phyloP scores from a whole-genome alignment of 75 land plant genomes.

The Adiantum capillusveneris region DNA sequence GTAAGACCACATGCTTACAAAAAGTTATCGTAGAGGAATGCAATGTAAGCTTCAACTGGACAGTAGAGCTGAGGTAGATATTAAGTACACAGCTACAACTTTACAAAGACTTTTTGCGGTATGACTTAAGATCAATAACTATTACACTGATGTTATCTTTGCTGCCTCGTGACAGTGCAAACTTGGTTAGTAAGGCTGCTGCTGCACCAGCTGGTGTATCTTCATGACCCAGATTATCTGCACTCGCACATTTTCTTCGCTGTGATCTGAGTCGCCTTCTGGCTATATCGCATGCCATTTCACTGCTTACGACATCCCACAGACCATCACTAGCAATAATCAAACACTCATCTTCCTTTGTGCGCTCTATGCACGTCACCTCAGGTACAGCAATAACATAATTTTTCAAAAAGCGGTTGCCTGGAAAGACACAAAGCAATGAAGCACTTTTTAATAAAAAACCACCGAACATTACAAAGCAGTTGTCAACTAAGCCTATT shows the following conservation, averaged over 20 bases:
- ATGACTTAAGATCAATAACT: constrained; percentile 34
- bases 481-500: too few relatives aligned
- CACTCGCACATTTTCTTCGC: constrained; percentile 1
- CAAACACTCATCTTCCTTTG: constrained; percentile 60
- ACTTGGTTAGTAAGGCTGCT: constrained; percentile 31
- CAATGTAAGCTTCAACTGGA: too few relatives aligned
- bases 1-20: too few relatives aligned
- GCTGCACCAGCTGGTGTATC: constrained; percentile 34
- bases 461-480: too few relatives aligned
- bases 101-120: too few relatives aligned
- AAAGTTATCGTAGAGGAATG: too few relatives aligned
- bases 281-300: constrained; percentile 63
- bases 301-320: constrained; percentile 83
- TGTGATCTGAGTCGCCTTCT: constrained; percentile 26
- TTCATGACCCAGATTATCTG: constrained; percentile 2
- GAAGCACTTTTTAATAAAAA: constrained; percentile 3
- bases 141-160: constrained; percentile 51
- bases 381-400: constrained; percentile 72
- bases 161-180: constrained; percentile 35
- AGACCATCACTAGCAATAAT: constrained; percentile 85
- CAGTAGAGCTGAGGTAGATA: too few relatives aligned
- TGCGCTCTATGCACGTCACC: constrained; percentile 44
- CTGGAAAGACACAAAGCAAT: constrained; percentile 21
- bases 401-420: constrained; percentile 67
- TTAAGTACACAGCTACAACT: too few relatives aligned